Evolutionary conservation across 2,329 filamentous ascomycete genomes (phyloP).

Genomic region (Botrytis sinoallii): DNA sequence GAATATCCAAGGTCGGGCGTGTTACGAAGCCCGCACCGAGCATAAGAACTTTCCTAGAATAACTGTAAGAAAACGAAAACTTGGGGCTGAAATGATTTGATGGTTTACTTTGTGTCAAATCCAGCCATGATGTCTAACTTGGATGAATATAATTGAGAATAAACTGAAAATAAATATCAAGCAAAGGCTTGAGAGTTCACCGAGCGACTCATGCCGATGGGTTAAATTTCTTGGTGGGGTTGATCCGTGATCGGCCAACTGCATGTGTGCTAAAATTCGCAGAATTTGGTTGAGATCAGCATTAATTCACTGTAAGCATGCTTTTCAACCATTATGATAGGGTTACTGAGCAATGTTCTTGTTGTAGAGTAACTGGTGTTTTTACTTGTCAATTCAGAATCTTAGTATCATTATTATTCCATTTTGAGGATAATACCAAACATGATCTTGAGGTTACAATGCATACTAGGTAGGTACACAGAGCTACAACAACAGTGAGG

Average conservation of each 20-base stretch:
- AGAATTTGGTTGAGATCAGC: neutral
- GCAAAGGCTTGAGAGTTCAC: conserved; percentile 8
- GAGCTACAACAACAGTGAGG: neutral
- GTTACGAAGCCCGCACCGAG: conserved; percentile 54
- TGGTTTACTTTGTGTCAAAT: conserved; percentile 9
- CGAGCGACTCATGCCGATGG: conserved; percentile 24
- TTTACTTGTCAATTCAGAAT: neutral
- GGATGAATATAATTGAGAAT: neutral
- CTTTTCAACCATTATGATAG: neutral
- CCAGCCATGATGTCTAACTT: conserved; percentile 10
- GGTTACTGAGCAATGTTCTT: too few species aligned
- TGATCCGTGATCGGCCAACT: conserved; percentile 26
- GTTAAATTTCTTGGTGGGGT: conserved; percentile 30
- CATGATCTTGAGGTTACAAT: neutral
- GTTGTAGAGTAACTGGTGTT: neutral
- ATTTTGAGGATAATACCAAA: neutral
- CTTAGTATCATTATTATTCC: neutral
- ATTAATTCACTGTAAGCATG: neutral
- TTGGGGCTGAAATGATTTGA: too few species aligned
- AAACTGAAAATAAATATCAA: neutral
- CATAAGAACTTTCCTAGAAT: conserved; percentile 43
- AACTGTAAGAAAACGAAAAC: neutral
- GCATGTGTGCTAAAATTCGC: neutral
- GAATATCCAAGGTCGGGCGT: conserved; percentile 55
- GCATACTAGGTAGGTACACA: neutral